phyloP scores from a whole-genome alignment of 805 yeast genomes.

The Myxozyma nipponensis region DNA sequence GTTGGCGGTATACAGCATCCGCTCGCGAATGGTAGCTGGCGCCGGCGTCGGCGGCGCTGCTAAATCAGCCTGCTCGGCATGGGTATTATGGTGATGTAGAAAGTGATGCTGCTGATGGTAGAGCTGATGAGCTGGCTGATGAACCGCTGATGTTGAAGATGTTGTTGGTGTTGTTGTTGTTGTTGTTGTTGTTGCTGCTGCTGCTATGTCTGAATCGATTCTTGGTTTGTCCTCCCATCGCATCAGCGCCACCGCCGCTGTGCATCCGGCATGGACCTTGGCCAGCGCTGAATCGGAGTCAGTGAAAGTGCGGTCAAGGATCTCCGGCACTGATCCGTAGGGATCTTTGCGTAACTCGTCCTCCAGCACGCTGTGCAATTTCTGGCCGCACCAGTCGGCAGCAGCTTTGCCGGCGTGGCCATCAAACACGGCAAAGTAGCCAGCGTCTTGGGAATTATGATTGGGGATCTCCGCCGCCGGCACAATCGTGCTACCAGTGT shows the following conservation, averaged over 20 bases:
- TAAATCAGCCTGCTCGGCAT: too few species aligned
- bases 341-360: slow-evolving; percentile 33
- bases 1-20: slow-evolving; percentile 88
- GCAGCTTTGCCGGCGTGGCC: slow-evolving; percentile 96
- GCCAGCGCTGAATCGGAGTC: slow-evolving; percentile 70
- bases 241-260: slow-evolving; percentile 90
- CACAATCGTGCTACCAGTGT: neutral
- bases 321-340: slow-evolving; percentile 53
- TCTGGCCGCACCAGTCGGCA: slow-evolving; percentile 92
- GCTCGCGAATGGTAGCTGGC: slow-evolving; percentile 23
- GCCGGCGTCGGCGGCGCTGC: slow-evolving; percentile 1
- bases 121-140: slow-evolving; percentile 6
- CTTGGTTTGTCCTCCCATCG: slow-evolving; percentile 64
- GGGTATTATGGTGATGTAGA: slow-evolving; percentile 14
- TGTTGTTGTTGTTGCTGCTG: slow-evolving; percentile 1
- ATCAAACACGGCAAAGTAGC: slow-evolving; percentile 91
- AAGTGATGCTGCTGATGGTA: slow-evolving; percentile 21
- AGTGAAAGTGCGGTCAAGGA: slow-evolving; percentile 64
- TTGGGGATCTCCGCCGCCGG: neutral
- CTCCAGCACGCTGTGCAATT: slow-evolving; percentile 61
- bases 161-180: too few species aligned
- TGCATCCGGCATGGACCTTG: slow-evolving; percentile 73
- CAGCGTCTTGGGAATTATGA: slow-evolving; percentile 58
- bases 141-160: neutral
- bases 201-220: too few species aligned